Evolutionary conservation across 2,329 filamentous ascomycete genomes (phyloP).

Genomic region (Colletotrichum higginsianum): DNA sequence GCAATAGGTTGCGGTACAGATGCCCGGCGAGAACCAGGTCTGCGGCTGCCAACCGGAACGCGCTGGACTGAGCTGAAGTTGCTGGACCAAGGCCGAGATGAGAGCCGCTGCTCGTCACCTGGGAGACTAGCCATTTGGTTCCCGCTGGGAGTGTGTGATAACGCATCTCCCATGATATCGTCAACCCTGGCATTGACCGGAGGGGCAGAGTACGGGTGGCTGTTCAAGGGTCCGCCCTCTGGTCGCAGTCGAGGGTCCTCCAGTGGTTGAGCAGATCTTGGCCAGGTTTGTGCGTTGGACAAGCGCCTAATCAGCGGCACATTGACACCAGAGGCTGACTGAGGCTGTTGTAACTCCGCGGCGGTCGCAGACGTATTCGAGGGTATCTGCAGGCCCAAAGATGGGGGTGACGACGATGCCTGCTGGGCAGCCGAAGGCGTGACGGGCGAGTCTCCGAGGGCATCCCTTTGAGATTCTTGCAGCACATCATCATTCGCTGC

Average conservation of each 20-base stretch:
- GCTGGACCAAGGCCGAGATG: conserved; percentile 60
- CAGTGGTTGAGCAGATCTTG: conserved; percentile 51
- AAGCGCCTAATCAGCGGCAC: conserved; percentile 47
- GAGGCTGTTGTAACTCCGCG: conserved; percentile 18
- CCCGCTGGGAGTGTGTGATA: conserved; percentile 57
- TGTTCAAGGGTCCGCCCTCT: conserved; percentile 32
- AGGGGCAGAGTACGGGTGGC: conserved; percentile 61
- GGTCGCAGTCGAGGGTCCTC: conserved; percentile 17
- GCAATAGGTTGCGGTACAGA: conserved; percentile 35
- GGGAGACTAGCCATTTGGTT: conserved; percentile 58
- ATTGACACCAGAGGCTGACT: conserved; percentile 20
- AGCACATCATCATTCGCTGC: conserved; percentile 5
- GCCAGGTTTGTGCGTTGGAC: conserved; percentile 64
- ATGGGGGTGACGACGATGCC: conserved; percentile 18
- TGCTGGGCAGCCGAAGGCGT: not conserved
- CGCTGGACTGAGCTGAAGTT: conserved; percentile 59
- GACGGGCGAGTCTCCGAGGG: conserved; percentile 4
- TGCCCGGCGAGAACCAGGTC: conserved; percentile 40
- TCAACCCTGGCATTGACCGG: conserved; percentile 50
- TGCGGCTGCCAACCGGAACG: conserved; percentile 56
- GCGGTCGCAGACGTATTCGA: conserved; percentile 44
- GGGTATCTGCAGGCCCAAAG: conserved; percentile 50
- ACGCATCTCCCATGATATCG: conserved; percentile 52
- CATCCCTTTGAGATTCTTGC: conserved; percentile 8
- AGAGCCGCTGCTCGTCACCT: conserved; percentile 55